Base-by-base conservation (phyloP, 768 basidiomycete genomes). In the Lyophyllum atratum region DNA sequence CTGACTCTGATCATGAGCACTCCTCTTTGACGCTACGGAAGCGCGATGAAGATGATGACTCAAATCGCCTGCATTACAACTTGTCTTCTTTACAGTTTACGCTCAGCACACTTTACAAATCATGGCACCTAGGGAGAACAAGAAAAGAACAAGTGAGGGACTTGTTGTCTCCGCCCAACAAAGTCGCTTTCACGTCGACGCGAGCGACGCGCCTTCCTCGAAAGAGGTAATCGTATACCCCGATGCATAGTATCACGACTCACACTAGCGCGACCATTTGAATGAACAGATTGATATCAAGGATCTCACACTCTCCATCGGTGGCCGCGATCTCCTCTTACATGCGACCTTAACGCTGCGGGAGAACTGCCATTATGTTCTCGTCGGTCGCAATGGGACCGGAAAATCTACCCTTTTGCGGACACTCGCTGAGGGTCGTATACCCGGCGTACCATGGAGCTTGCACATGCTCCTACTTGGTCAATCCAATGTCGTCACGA, bases 361-460 rank as follows among this genome's bases (percentile, higher is more conserved):
- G 49, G 70, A 71, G 25, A 76, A 80, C 10, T 77, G 79, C 3
- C 74, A 76, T 24, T 84, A 84, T 67, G 80, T 76, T 26, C 74
- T 88, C 52, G 72, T 85, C 7, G 85, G 84, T 14, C 72, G 83
- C 52, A 83, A 84, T 64, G 84, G 84, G 2, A 73, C 76, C 17
- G 84, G 83, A 10, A 85, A 85, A 63, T 81, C 80, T 14, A 79
- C 63, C 15, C 67, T 82, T 0, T 60, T 83, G 25, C 69, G 69
- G 17, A 79, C 79, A 10, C 59, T 83, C 24, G 68, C 70, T 2
- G 75, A 81, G 19, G 70, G 74, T 26, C 66, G 76, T 26, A 80
- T 84, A 42, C 81, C 82, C 0, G 83, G 82, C 14, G 56, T 83
- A n/a, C 68, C 71, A 11, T 68, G 72, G 56, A 72, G 70, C 44